Percentiles rank a stretch among this genome's conserved stretches.
phyloP scores from a whole-genome alignment of 192 early-diverging fungal species.

The Pilaira anomala region DNA sequence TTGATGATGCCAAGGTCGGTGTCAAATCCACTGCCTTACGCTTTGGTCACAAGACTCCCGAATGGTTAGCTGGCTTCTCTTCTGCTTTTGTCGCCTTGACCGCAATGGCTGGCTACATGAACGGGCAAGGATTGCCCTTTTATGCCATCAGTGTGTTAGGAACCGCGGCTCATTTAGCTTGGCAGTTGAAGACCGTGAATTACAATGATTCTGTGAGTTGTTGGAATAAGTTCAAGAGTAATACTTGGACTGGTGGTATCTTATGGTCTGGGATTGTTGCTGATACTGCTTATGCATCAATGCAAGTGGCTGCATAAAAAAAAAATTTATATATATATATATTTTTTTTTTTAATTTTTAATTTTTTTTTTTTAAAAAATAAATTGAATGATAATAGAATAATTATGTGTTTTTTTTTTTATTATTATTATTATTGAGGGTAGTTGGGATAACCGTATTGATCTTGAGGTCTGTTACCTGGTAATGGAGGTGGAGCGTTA shows the following conservation, averaged over 20 bases:
- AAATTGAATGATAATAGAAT: no score
- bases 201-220: slow-evolving; percentile 64
- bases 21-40: slow-evolving; percentile 90
- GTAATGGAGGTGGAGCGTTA: neutral
- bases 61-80: slow-evolving; percentile 72
- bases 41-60: slow-evolving; percentile 72
- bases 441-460: neutral
- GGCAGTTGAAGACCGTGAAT: slow-evolving; percentile 75
- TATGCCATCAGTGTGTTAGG: slow-evolving; percentile 70
- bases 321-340: no score
- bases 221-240: slow-evolving; percentile 75
- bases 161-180: slow-evolving; percentile 71
- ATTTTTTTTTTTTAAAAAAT: no score
- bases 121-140: slow-evolving; percentile 71
- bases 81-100: slow-evolving; percentile 62
- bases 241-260: slow-evolving; percentile 77
- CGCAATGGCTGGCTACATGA: slow-evolving; percentile 74
- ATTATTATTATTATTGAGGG: slow-evolving; percentile 1
- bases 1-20: slow-evolving; percentile 80
- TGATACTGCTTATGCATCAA: slow-evolving; percentile 43
- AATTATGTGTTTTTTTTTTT: no score
- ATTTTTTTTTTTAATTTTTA: no score
- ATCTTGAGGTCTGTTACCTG: neutral
- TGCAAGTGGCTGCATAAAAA: neutral
- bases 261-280: slow-evolving; percentile 68